Evolutionary conservation across 192 early-diverging fungal species (phyloP), one percentile per base, ranked within the genome.

Genomic region (Phycomyces nitens): DNA sequence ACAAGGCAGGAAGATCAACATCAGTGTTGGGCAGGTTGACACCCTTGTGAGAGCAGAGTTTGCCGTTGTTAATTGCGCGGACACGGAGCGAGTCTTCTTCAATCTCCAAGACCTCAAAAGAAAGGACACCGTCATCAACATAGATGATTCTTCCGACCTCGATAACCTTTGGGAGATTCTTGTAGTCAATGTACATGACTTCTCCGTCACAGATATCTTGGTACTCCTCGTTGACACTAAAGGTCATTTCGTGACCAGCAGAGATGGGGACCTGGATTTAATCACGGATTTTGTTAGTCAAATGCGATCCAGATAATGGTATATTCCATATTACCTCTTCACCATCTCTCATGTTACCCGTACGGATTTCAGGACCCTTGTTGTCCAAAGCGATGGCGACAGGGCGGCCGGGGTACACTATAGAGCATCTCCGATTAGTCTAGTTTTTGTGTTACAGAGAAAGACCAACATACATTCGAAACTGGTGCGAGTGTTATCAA

Each of bases 81-180:
- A 91, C 91, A 53, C 72, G 82, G 60, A 93, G 79, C 22, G 71
- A 64, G 50, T 77, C 73, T 18, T 77, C 79, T 21, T 70, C 27
- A 47, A 83, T 73, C 68, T 90, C 88, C 24, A 95, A 76, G 12
- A 99, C 97, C 63, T 91, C 88, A 69, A 99, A 99, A 61, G 92
- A 92, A 71, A 99, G 82, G 55, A 95, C 88, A 47, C 97, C 97
- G 74, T 99, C 97, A 69, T 99, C 97, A 39, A 99, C 87, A 64
- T 88, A 93, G 69, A 93, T 91, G 23, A 76, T 77, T 73, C 87
- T 88, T 55, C 87, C 90, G 5, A 82, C 79, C 9, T 83, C 77
- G 44, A 93, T 87, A 38, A 90, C 90, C 68, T 86, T 86, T 65
- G 86, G 72, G 58, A 93, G 67, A 67, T 92, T 92, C 66, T 81